Evolutionary conservation across 2,329 filamentous ascomycete species (phyloP).

Genomic region (Falciphora oryzae): DNA sequence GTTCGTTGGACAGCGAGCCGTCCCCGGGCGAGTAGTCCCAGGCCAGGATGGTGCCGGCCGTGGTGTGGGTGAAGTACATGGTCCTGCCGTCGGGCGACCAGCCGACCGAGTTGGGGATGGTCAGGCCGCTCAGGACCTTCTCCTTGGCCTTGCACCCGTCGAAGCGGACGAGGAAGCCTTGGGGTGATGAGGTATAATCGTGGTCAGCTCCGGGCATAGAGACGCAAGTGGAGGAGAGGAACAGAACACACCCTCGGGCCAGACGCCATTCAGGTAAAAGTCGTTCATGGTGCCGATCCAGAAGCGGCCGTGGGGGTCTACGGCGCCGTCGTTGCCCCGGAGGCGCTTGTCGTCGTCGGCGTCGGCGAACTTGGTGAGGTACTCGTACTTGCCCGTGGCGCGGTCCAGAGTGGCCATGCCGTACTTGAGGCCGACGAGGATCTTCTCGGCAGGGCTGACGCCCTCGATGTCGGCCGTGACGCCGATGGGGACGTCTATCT

Average conservation of each 20-base stretch:
- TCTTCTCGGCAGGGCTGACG: conserved; percentile 53
- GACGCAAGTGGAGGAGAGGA: conserved; percentile 8
- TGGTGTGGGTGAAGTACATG: conserved; percentile 81
- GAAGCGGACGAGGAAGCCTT: conserved; percentile 70
- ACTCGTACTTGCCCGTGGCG: conserved; percentile 45
- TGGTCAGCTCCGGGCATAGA: neutral
- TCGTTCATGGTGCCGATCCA: conserved; percentile 88
- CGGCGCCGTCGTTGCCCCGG: conserved; percentile 74
- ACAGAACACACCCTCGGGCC: conserved; percentile 48
- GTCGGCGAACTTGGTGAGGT: conserved; percentile 43
- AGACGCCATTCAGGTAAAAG: conserved; percentile 49
- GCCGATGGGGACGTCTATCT: conserved; percentile 49
- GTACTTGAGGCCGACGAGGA: conserved; percentile 74
- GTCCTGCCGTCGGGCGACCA: conserved; percentile 69
- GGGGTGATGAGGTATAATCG: too few relatives aligned
- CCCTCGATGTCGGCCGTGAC: conserved; percentile 77
- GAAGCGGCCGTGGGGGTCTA: conserved; percentile 74
- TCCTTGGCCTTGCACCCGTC: conserved; percentile 54
- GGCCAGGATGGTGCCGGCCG: conserved; percentile 61
- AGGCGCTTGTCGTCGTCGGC: conserved; percentile 43
- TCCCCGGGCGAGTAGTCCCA: conserved; percentile 66
- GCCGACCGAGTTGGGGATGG: conserved; percentile 78
- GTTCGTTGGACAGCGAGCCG: conserved; percentile 60
- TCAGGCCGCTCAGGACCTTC: conserved; percentile 56
- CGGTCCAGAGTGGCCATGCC: conserved; percentile 76